A percentile compares a stretch with the other conserved stretches of the same genome.
phyloP scores from a whole-genome alignment of 805 yeast species.

The Yarrowia keelungensis region DNA sequence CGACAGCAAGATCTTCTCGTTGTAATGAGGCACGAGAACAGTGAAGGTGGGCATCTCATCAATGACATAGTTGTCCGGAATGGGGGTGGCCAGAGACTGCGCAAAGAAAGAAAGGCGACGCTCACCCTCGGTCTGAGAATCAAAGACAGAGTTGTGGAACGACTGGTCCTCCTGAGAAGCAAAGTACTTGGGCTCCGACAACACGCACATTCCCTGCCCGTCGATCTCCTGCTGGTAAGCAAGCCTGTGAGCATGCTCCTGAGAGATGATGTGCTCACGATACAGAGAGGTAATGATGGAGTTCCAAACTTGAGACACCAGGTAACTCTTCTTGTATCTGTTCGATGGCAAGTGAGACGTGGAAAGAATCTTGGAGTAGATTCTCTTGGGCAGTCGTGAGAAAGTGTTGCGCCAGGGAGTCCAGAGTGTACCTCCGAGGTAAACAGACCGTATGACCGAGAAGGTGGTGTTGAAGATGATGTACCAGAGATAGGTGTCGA shows the following conservation, averaged over 20 bases:
- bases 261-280: conserved; percentile 75
- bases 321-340: conserved; percentile 58
- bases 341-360: conserved; percentile 56
- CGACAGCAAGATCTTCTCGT: conserved; percentile 78
- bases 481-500: conserved; percentile 99
- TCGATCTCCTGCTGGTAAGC: conserved; percentile 59
- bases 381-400: conserved; percentile 97
- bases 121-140: conserved; percentile 75
- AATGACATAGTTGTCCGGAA: conserved; percentile 72
- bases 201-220: conserved; percentile 52
- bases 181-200: conserved; percentile 79
- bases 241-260: conserved; percentile 73
- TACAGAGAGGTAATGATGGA: conserved; percentile 83
- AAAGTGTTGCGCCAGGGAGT: conserved; percentile 99
- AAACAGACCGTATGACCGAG: conserved; percentile 97
- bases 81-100: conserved; percentile 84
- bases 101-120: conserved; percentile 88
- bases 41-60: conserved; percentile 80
- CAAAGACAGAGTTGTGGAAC: conserved; percentile 63
- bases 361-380: conserved; percentile 71
- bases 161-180: conserved; percentile 82
- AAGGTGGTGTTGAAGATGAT: conserved; percentile 91
- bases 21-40: conserved; percentile 85
- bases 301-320: conserved; percentile 81
- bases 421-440: conserved; percentile 96